Evolutionary conservation across 768 basidiomycete species (phyloP).

Genomic region (Cystoderma amianthinum): DNA sequence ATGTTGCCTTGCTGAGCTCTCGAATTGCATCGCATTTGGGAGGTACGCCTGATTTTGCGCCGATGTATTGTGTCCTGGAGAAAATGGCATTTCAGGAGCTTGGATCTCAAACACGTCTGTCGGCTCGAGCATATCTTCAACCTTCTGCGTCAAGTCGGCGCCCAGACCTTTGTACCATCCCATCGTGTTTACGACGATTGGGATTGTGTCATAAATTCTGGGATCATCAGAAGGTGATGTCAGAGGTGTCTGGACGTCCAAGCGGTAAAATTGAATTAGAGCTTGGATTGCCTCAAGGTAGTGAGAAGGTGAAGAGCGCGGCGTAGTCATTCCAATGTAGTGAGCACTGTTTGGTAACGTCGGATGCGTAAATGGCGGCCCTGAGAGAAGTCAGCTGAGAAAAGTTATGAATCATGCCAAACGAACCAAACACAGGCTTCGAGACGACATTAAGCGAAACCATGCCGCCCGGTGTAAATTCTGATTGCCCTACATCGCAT

Average conservation of each 20-base stretch:
- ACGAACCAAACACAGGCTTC: constrained; percentile 62
- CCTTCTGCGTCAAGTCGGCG: constrained; percentile 62
- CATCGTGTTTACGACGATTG: constrained; percentile 92
- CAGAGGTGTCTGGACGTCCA: constrained; percentile 55
- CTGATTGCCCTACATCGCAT: constrained; percentile 90
- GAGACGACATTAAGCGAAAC: constrained; percentile 74
- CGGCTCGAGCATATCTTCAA: constrained; percentile 61
- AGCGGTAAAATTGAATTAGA: constrained; percentile 58
- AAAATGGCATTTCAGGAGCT: constrained; percentile 16
- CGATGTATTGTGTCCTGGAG: background rate
- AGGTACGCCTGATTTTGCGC: background rate
- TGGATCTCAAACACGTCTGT: constrained; percentile 53
- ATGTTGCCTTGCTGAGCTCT: constrained; percentile 21
- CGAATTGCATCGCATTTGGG: background rate
- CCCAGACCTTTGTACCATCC: constrained; percentile 96
- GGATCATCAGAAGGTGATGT: constrained; percentile 15
- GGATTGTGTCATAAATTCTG: constrained; percentile 53
- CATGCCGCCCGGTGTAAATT: constrained; percentile 84
- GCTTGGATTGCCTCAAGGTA: constrained; percentile 69
- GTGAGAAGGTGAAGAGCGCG: constrained; percentile 65
- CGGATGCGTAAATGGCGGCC: constrained; percentile 87
- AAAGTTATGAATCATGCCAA: background rate
- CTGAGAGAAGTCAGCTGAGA: no score
- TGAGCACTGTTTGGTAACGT: constrained; percentile 67
- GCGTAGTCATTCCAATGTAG: constrained; percentile 75